Percentiles rank a stretch among this genome's conserved stretches.
These are phyloP conservation scores for Penicillium digitatum DNA, from an alignment of 2,329 filamentous ascomycete species.

Conservation along the genomic window DNA sequence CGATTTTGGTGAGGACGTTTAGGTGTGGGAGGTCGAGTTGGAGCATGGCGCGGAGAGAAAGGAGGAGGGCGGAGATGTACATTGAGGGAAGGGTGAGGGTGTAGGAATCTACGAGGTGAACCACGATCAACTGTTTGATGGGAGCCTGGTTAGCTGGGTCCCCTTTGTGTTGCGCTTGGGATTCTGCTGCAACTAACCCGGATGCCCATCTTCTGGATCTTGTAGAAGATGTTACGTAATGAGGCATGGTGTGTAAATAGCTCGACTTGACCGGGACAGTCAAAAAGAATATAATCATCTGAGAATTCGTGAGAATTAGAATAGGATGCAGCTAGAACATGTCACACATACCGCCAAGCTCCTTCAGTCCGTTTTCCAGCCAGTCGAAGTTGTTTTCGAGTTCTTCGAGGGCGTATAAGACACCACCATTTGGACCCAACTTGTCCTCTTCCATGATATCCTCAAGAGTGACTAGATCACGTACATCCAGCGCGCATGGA, in stretches of 20 bases:
- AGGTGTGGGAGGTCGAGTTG: slow-evolving; percentile 96
- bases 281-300: slow-evolving; percentile 91
- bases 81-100: slow-evolving; percentile 88
- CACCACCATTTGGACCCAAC: slow-evolving; percentile 85
- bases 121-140: slow-evolving; percentile 69
- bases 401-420: slow-evolving; percentile 91
- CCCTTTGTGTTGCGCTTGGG: not conserved
- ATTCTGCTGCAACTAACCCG: slow-evolving; percentile 59
- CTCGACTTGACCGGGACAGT: slow-evolving; percentile 96
- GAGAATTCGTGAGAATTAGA: not conserved
- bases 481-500: slow-evolving; percentile 83
- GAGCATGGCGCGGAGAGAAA: slow-evolving; percentile 92
- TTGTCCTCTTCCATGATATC: slow-evolving; percentile 91
- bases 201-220: slow-evolving; percentile 84
- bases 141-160: slow-evolving; percentile 1
- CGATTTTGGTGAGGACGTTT: slow-evolving; percentile 96
- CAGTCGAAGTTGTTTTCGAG: slow-evolving; percentile 91
- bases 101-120: slow-evolving; percentile 92
- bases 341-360: slow-evolving; percentile 56
- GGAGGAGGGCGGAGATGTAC: slow-evolving; percentile 89
- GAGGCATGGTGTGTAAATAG: slow-evolving; percentile 94
- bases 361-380: slow-evolving; percentile 75
- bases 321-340: not conserved
- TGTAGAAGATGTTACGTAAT: slow-evolving; percentile 85
- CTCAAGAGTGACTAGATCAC: slow-evolving; percentile 81